These are phyloP conservation scores for Pyracantha coccinea DNA, from an alignment of 331 rosid species.

Conservation along the genomic window DNA sequence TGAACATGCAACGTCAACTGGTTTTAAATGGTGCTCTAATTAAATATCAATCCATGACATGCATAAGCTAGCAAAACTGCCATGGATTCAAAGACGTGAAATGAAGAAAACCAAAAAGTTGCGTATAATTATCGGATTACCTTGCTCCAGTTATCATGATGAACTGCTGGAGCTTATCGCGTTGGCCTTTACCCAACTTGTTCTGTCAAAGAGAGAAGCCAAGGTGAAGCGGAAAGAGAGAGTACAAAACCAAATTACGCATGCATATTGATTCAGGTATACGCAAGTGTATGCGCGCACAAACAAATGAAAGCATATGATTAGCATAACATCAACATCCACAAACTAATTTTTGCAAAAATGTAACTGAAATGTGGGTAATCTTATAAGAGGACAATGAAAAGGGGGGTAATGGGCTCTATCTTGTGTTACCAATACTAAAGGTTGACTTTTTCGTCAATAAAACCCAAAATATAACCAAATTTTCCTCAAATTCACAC, in stretches of 20 bases:
- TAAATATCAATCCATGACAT: not conserved
- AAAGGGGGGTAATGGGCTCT: not conserved
- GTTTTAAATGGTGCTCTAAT: not conserved
- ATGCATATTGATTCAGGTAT: not conserved
- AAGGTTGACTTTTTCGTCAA: not conserved
- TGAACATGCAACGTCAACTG: not conserved
- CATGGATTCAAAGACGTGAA: not conserved
- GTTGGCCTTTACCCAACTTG: constrained; percentile 85
- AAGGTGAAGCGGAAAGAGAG: not conserved
- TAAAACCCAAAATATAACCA: not conserved
- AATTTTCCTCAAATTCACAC: not conserved
- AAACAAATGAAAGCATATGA: not conserved
- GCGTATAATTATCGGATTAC: constrained; percentile 19
- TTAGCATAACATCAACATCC: not conserved
- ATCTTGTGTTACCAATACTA: not conserved
- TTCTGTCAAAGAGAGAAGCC: constrained; percentile 41
- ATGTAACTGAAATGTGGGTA: not conserved
- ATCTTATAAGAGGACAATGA: not conserved
- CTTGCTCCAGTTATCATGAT: constrained; percentile 86
- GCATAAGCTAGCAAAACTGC: not conserved
- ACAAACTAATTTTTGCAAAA: not conserved
- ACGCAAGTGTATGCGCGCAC: not conserved
- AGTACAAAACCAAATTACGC: not conserved
- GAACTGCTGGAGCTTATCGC: constrained; percentile 97
- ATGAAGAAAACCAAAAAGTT: not conserved